phyloP scores from a whole-genome alignment of 768 basidiomycete genomes.

The Leccinum barrowsii region DNA sequence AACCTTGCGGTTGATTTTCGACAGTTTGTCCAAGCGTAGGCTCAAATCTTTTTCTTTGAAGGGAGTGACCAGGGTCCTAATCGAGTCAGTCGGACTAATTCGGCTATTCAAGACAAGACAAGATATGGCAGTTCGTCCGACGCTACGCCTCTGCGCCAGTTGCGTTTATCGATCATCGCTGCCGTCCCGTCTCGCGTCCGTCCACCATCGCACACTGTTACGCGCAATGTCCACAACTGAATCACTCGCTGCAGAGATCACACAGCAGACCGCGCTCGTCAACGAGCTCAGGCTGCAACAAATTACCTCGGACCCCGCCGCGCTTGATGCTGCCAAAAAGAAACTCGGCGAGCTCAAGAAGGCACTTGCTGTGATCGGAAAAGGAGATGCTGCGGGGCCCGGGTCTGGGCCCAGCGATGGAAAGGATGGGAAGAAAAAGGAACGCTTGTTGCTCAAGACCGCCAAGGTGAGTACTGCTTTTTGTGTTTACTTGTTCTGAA shows the following conservation, averaged over 20 bases:
- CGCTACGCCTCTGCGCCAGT: background rate
- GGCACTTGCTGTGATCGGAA: slow-evolving; percentile 42
- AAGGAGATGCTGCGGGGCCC: slow-evolving; percentile 19
- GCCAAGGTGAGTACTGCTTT: slow-evolving; percentile 65
- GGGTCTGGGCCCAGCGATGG: slow-evolving; percentile 33
- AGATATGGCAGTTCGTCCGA: background rate
- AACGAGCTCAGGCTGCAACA: slow-evolving; percentile 54
- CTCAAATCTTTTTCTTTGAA: too few species aligned
- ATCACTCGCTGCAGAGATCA: slow-evolving; percentile 52
- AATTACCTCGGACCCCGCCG: slow-evolving; percentile 42
- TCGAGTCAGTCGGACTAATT: slow-evolving; percentile 22
- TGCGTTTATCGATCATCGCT: slow-evolving; percentile 34
- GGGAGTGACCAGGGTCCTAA: slow-evolving; percentile 25
- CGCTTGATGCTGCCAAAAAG: slow-evolving; percentile 63
- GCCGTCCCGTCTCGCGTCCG: slow-evolving; percentile 11
- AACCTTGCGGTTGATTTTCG: too few species aligned
- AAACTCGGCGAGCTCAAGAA: slow-evolving; percentile 69
- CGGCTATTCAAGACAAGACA: background rate
- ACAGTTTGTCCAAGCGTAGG: too few species aligned
- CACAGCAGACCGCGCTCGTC: slow-evolving; percentile 51
- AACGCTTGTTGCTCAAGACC: slow-evolving; percentile 80
- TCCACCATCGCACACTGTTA: slow-evolving; percentile 2
- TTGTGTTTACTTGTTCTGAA: slow-evolving; percentile 12
- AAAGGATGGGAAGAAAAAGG: slow-evolving; percentile 60
- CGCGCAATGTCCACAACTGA: slow-evolving; percentile 41